Percentiles rank a stretch among this genome's conserved stretches.
Evolutionary conservation across 1,139 yeast genomes (phyloP).

Genomic region (Yarrowia galli): DNA sequence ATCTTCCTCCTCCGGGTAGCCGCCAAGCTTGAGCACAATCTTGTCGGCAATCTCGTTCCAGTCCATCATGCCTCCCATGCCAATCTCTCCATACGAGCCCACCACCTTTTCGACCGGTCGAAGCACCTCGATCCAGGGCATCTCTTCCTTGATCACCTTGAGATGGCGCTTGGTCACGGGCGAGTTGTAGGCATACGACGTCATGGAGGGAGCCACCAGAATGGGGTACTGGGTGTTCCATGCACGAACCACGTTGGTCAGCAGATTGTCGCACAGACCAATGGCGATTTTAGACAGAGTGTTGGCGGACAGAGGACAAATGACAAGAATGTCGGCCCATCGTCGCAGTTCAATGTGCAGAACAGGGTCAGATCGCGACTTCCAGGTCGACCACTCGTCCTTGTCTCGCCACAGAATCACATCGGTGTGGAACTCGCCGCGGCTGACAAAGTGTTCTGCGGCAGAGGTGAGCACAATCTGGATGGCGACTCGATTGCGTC

Average conservation of each 20-base stretch:
- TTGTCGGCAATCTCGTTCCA: slow-evolving; percentile 92
- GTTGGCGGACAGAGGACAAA: slow-evolving; percentile 91
- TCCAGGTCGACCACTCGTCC: slow-evolving; percentile 95
- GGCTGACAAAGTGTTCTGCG: slow-evolving; percentile 78
- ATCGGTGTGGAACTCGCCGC: slow-evolving; percentile 65
- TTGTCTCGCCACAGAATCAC: slow-evolving; percentile 84
- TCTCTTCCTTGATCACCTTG: slow-evolving; percentile 75
- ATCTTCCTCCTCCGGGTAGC: slow-evolving; percentile 87
- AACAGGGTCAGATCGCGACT: slow-evolving; percentile 84
- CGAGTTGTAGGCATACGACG: slow-evolving; percentile 85
- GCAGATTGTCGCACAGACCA: slow-evolving; percentile 86
- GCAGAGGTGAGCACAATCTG: slow-evolving; percentile 83
- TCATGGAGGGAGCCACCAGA: slow-evolving; percentile 92
- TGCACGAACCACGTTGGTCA: slow-evolving; percentile 87
- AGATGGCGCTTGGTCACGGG: slow-evolving; percentile 86
- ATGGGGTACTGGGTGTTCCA: slow-evolving; percentile 93
- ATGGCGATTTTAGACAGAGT: slow-evolving; percentile 87
- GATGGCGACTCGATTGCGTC: slow-evolving; percentile 73
- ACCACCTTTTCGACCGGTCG: slow-evolving; percentile 93
- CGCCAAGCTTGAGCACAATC: slow-evolving; percentile 82
- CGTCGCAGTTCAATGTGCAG: slow-evolving; percentile 89
- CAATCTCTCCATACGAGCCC: slow-evolving; percentile 92
- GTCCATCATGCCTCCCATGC: slow-evolving; percentile 97
- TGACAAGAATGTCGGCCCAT: slow-evolving; percentile 92
- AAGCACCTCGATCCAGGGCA: slow-evolving; percentile 89